Conservation (phyloP, 371 early-diverging fungal genomes). For the Rhizopus delemar region DNA sequence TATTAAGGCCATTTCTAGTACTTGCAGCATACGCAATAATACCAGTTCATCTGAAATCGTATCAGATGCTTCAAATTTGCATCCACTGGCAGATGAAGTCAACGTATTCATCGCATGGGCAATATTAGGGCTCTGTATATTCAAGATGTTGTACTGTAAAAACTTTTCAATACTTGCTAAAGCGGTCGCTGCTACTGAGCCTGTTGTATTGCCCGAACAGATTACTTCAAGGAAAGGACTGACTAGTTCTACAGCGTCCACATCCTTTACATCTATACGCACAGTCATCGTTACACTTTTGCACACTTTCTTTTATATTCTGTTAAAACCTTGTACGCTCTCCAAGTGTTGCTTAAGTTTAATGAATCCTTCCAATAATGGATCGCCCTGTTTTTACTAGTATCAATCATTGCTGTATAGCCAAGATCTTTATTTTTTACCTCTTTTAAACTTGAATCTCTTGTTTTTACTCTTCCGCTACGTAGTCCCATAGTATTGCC, state of each 20-base stretch:
- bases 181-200: slow-evolving; percentile 92
- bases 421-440: not conserved
- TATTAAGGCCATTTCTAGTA: slow-evolving; percentile 73
- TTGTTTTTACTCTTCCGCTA: slow-evolving; percentile 40
- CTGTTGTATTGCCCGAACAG: slow-evolving; percentile 88
- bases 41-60: slow-evolving; percentile 92
- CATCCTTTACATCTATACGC: slow-evolving; percentile 42
- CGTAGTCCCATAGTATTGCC: slow-evolving; percentile 71
- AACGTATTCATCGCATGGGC: slow-evolving; percentile 71
- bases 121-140: slow-evolving; percentile 68
- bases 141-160: slow-evolving; percentile 83
- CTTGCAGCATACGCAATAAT: slow-evolving; percentile 81
- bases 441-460: slow-evolving; percentile 15
- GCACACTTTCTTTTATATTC: slow-evolving; percentile 1
- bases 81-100: slow-evolving; percentile 84
- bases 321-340: slow-evolving; percentile 52
- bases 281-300: not conserved
- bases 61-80: slow-evolving; percentile 95
- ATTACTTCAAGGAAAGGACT: slow-evolving; percentile 91
- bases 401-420: not conserved
- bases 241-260: slow-evolving; percentile 80
- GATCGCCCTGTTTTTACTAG: slow-evolving; percentile 51
- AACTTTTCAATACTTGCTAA: slow-evolving; percentile 88
- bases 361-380: slow-evolving; percentile 72
- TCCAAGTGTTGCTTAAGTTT: slow-evolving; percentile 67